Evolutionary conservation across 202 grass and related monocot genomes (phyloP), one percentile per base, ranked within the genome.

Genomic region (Carex arenaria): DNA sequence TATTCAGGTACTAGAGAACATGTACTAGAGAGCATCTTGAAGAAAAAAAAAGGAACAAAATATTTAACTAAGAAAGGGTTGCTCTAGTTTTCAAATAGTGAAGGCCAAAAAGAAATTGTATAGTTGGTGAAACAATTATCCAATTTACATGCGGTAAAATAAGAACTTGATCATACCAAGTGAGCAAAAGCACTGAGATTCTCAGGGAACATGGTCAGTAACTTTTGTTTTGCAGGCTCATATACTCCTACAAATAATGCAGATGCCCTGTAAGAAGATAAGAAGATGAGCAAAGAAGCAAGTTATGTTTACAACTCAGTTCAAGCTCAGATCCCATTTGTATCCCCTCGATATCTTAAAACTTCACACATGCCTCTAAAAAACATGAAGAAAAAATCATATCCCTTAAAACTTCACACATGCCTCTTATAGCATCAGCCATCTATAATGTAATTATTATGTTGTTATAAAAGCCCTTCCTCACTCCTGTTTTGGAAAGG

Each of bases 171-270:
- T 91, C 91, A 89, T 95, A 95, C 95, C 92, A 98, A 87, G 95
- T 95, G 95, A 70, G 95, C 95, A 85, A 98, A 67, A 31, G 93
- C 91, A 79, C 95, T 95, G 63, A 93, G 84, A 90, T 98, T 93
- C 85, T 95, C 91, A 84, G 93, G 93, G 86, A 95, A 87, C 4
- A 84, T 65, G 5, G 89, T 87, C 78, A 93, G 67, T 72, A 98
- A 79, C 67, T 93, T 98, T 84, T 85, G 84, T 87, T 98, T 93
- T 61, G 91, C 85, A 30, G 95, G 95, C 72, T 95, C 95, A 67
- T 98, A 98, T 87, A 95, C 87, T 64, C 95, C 93, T 5, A 98
- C 89, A 90, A 98, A 98, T 87, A 98, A 55, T 52, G 95, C 93
- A 92, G 95, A 98, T 47, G 93, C 93, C 72, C 95, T 98, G 88